A percentile compares a stretch with the other conserved stretches of the same genome.
These are phyloP conservation scores for Stereum hirsutum DNA, from an alignment of 1,284 basidiomycete genomes.

Conservation along the genomic window DNA sequence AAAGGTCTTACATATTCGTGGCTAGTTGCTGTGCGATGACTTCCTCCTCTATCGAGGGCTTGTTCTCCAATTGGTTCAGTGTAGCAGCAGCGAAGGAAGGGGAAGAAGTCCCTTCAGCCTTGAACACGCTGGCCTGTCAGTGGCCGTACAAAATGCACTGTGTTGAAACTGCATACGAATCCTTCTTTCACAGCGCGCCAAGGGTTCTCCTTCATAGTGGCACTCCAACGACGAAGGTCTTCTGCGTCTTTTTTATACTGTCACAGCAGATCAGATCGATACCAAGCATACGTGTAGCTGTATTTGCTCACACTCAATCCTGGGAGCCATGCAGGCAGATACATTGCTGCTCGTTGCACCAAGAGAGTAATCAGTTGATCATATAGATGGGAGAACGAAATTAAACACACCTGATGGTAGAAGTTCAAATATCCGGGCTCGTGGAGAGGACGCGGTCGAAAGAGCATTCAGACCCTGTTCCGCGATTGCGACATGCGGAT, in stretches of 20 bases:
- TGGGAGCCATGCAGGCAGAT: slow-evolving; percentile 36
- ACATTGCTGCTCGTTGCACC: slow-evolving; percentile 18
- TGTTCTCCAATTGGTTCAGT: slow-evolving; percentile 4
- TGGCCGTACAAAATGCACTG: no score
- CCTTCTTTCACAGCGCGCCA: slow-evolving; percentile 21
- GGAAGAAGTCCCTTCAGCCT: slow-evolving; percentile 3
- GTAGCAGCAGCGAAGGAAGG: slow-evolving; percentile 2
- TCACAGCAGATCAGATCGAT: no score
- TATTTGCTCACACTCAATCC: no score
- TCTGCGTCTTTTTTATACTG: slow-evolving; percentile 36
- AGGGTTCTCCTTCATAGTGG: slow-evolving; percentile 22
- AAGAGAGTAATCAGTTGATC: not conserved
- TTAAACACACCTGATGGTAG: slow-evolving; percentile 19
- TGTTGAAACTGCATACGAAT: not conserved
- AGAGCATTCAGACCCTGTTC: slow-evolving; percentile 17
- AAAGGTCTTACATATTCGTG: slow-evolving; percentile 8
- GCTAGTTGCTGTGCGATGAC: slow-evolving; percentile 4
- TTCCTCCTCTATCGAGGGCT: slow-evolving; percentile 3
- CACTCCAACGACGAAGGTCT: slow-evolving; percentile 20
- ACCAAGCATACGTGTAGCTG: no score
- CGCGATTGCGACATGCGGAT: slow-evolving; percentile 19
- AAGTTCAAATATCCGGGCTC: slow-evolving; percentile 18
- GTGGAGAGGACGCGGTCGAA: slow-evolving; percentile 16
- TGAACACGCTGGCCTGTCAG: no score
- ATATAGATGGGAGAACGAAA: no score